A percentile compares a stretch with the other conserved stretches of the same genome.
These are phyloP conservation scores for Phaeoacremonium minimum DNA, from an alignment of 2,329 filamentous ascomycete species.

Conservation along the genomic window DNA sequence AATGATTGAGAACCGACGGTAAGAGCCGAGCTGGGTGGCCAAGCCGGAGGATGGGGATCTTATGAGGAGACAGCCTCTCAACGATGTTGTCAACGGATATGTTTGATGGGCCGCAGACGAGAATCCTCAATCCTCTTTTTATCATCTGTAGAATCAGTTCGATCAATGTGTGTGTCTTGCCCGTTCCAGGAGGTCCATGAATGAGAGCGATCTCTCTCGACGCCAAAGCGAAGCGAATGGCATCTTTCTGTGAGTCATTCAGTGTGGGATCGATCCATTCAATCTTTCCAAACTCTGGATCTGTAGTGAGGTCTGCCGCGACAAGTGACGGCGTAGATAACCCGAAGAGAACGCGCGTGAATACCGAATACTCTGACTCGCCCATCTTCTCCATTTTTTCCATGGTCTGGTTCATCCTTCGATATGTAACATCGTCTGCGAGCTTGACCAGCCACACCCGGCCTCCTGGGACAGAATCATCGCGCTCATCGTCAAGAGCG, in stretches of 20 bases:
- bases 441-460: slow-evolving; percentile 63
- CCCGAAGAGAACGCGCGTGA: slow-evolving; percentile 61
- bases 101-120: slow-evolving; percentile 96
- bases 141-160: slow-evolving; percentile 92
- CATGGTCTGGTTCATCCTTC: slow-evolving; percentile 63
- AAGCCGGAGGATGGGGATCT: slow-evolving; percentile 81
- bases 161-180: slow-evolving; percentile 94
- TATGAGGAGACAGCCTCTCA: slow-evolving; percentile 80
- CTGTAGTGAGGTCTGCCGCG: slow-evolving; percentile 30
- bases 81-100: slow-evolving; percentile 98
- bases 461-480: slow-evolving; percentile 39
- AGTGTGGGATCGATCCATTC: slow-evolving; percentile 59
- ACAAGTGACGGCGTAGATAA: slow-evolving; percentile 47
- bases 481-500: slow-evolving; percentile 64
- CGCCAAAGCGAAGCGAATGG: slow-evolving; percentile 76
- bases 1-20: slow-evolving; percentile 83
- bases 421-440: slow-evolving; percentile 64
- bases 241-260: slow-evolving; percentile 64
- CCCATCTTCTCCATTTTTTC: slow-evolving; percentile 52
- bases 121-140: slow-evolving; percentile 65
- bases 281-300: slow-evolving; percentile 39
- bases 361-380: slow-evolving; percentile 52
- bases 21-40: slow-evolving; percentile 90
- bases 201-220: slow-evolving; percentile 82
- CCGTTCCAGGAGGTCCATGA: slow-evolving; percentile 92